Conservation (phyloP, 495 filamentous ascomycete genomes). For the Trichoderma gamsii region DNA sequence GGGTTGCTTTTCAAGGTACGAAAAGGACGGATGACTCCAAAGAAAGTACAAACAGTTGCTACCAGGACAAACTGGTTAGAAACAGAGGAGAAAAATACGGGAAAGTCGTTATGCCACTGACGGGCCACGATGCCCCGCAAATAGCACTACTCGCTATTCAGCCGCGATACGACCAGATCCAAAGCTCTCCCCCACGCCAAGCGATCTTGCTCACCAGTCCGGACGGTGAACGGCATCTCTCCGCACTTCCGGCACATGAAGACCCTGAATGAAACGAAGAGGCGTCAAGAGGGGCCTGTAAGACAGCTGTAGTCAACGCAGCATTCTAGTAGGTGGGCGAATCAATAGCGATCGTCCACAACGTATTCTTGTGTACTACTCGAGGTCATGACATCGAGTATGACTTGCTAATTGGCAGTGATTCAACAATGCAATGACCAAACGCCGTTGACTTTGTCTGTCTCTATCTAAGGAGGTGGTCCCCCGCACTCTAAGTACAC, state of each 20-base stretch:
- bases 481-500: neutral
- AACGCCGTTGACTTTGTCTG: neutral
- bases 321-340: neutral
- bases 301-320: neutral
- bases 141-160: neutral
- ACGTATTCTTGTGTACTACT: no score
- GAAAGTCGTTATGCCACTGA: neutral
- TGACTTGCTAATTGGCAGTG: no score
- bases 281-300: neutral
- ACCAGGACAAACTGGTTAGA: no score
- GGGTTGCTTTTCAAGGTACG: no score
- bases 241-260: slow-evolving; percentile 7
- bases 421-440: neutral
- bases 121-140: neutral
- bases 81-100: neutral
- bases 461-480: neutral
- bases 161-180: neutral
- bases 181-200: neutral
- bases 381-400: no score
- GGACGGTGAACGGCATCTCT: neutral
- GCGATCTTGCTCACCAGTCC: slow-evolving; percentile 3
- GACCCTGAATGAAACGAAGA: neutral
- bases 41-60: no score
- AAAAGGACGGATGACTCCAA: no score
- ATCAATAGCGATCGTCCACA: no score